A percentile compares a stretch with the other conserved stretches of the same genome.
Evolutionary conservation across 805 yeast species (phyloP).

Genomic region (Cephaloascus fragrans): DNA sequence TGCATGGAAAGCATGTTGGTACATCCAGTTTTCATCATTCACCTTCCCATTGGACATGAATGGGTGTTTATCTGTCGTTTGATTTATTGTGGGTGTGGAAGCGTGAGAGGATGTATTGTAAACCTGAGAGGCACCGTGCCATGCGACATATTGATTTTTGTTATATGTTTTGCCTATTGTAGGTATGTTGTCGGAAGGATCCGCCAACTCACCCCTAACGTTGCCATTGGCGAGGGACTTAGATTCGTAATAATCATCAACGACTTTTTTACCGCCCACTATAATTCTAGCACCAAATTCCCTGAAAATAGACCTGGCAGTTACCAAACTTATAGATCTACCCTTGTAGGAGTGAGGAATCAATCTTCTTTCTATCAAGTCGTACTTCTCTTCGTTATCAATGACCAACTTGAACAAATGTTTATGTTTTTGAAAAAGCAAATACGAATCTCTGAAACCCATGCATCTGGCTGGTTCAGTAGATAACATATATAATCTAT

Average conservation of each 20-base stretch:
- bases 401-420: conserved; percentile 65
- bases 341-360: conserved; percentile 89
- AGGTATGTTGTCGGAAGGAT: conserved; percentile 44
- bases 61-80: conserved; percentile 14
- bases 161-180: conserved; percentile 31
- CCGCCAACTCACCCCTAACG: conserved; percentile 62
- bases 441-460: conserved; percentile 87
- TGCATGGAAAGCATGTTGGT: conserved; percentile 73
- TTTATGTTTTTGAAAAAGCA: conserved; percentile 80
- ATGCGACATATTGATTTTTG: conserved; percentile 40
- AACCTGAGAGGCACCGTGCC: conserved; percentile 34
- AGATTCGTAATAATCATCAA: conserved; percentile 83
- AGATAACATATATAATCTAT: conserved; percentile 74
- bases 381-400: conserved; percentile 70
- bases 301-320: conserved; percentile 81
- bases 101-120: conserved; percentile 20
- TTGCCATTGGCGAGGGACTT: conserved; percentile 50
- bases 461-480: conserved; percentile 95
- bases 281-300: conserved; percentile 88
- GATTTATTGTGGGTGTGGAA: conserved; percentile 15
- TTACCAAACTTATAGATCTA: conserved; percentile 78
- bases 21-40: conserved; percentile 74
- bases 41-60: conserved; percentile 31
- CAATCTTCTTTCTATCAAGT: conserved; percentile 68
- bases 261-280: conserved; percentile 67